A percentile compares a stretch with the other conserved stretches of the same genome.
Conservation (phyloP, 2,329 filamentous ascomycete genomes). For the Clarireedia sp. region DNA sequence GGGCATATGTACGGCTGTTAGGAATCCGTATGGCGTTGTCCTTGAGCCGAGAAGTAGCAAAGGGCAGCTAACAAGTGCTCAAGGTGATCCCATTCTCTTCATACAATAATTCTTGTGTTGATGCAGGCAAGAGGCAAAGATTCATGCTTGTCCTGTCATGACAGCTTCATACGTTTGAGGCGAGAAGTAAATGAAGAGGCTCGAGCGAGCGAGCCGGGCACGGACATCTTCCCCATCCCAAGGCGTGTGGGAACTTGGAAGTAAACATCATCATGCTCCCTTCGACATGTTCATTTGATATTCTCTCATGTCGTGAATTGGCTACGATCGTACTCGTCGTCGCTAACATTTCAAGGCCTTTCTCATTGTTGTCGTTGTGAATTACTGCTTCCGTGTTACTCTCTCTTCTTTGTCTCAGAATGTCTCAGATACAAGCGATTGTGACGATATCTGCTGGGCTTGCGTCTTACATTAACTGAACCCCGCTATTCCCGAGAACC, state of each 20-base stretch:
- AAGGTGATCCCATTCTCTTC: too few species aligned
- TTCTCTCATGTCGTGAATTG: neutral
- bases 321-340: too few species aligned
- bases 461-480: neutral
- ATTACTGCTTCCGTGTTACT: neutral
- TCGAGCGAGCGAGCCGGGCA: neutral
- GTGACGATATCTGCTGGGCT: constrained; percentile 1
- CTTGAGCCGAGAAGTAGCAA: too few species aligned
- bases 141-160: too few species aligned
- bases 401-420: constrained; percentile 4
- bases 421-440: constrained; percentile 5
- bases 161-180: neutral
- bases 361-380: neutral
- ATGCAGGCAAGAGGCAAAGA: too few species aligned
- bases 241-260: neutral
- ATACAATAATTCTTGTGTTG: too few species aligned
- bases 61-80: too few species aligned
- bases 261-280: neutral
- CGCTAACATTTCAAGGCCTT: neutral
- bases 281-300: neutral
- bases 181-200: constrained; percentile 4
- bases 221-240: neutral
- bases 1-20: too few species aligned
- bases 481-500: constrained; percentile 4
- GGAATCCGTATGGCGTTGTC: too few species aligned